Evolutionary conservation across 163 green algal genomes (phyloP), one percentile per base, ranked within the genome.

Genomic region (Scenedesmus sp.): DNA sequence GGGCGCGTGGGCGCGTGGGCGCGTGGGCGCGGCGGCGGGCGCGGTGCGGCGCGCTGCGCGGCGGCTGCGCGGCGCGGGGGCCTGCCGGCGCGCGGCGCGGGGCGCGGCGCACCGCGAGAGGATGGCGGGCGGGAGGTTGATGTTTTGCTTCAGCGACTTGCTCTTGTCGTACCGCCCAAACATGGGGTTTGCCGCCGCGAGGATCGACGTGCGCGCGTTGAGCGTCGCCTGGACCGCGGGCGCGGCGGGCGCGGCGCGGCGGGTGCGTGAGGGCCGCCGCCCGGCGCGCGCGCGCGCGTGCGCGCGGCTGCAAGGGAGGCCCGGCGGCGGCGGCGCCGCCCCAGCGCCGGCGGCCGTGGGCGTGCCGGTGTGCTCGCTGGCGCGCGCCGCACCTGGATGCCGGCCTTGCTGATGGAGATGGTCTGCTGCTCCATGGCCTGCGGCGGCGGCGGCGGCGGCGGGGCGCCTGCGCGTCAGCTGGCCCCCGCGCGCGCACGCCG

Each of bases 381-480:
- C n/a, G n/a, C n/a, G n/a, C n/a, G n/a, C n/a, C 54, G 26, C 42
- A 90, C 83, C 69, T 98, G 93, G 67, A 99, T 98, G 74, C 96
- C 96, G 34, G 96, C 96, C 86, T 99, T 99, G 81, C 94, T 91
- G 63, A 99, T 97, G 77, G 90, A 97, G 77, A 99, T 99, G 65
- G 96, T 99, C 87, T 99, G 96, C 91, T 99, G 96, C 88, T 99
- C 96, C 95, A 99, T 99, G 62, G 94, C 95, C n/a, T n/a, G n/a
- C n/a, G n/a, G n/a, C n/a, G n/a, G n/a, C n/a, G n/a, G n/a, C n/a
- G n/a, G n/a, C n/a, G n/a, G n/a, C n/a, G n/a, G n/a, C n/a, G n/a
- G n/a, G n/a, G n/a, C n/a, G n/a, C n/a, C n/a, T n/a, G n/a, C n/a
- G n/a, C n/a, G n/a, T n/a, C n/a, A n/a, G n/a, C n/a, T n/a, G n/a